Percentiles rank a stretch among this genome's conserved stretches.
These are phyloP conservation scores for Zygoascus meyerae DNA, from an alignment of 1,139 yeast genomes.

Conservation along the genomic window DNA sequence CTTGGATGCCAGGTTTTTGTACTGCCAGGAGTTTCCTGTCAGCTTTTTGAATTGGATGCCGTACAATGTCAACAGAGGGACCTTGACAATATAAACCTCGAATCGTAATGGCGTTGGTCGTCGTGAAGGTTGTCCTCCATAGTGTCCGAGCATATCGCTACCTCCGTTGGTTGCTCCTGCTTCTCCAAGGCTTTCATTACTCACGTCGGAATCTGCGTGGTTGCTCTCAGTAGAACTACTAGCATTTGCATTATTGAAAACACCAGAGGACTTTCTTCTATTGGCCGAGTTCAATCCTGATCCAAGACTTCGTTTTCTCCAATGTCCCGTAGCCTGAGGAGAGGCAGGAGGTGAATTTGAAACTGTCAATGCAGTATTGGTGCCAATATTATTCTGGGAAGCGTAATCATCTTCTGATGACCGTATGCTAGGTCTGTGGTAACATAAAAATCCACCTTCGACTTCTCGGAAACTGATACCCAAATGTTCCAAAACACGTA, in stretches of 20 bases:
- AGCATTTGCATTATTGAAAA: slow-evolving; percentile 21
- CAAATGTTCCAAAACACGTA: slow-evolving; percentile 66
- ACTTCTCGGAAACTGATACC: slow-evolving; percentile 86
- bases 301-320: slow-evolving; percentile 34
- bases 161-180: slow-evolving; percentile 46
- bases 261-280: slow-evolving; percentile 16
- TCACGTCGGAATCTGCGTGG: slow-evolving; percentile 17
- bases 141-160: slow-evolving; percentile 48
- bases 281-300: slow-evolving; percentile 27
- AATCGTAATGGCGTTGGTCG: slow-evolving; percentile 61
- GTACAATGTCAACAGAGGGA: slow-evolving; percentile 79
- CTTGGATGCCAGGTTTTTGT: slow-evolving; percentile 87
- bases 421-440: slow-evolving; percentile 48
- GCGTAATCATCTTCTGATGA: slow-evolving; percentile 13
- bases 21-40: slow-evolving; percentile 93
- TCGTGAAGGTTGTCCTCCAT: slow-evolving; percentile 14
- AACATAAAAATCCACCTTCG: slow-evolving; percentile 88
- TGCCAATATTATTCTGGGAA: background rate
- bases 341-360: slow-evolving; percentile 18
- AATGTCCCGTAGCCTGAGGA: slow-evolving; percentile 25
- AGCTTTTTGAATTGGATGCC: slow-evolving; percentile 95
- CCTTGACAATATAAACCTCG: slow-evolving; percentile 89
- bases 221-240: slow-evolving; percentile 26
- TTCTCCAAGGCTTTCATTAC: slow-evolving; percentile 36
- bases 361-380: background rate